Conservation (phyloP, 2,329 filamentous ascomycete species). For the Calcarisporium arbuscula region DNA sequence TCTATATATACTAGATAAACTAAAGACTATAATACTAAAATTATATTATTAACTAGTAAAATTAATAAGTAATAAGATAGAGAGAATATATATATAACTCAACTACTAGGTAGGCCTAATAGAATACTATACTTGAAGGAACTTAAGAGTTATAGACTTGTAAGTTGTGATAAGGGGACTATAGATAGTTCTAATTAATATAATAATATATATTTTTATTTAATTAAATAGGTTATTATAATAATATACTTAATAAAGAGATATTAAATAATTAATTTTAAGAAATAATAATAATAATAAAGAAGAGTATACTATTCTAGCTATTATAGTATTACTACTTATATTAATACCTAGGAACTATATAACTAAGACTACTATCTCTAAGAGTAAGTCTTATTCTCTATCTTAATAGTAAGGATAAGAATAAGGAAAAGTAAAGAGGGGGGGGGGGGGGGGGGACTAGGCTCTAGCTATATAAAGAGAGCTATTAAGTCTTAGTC, state of each 20-base stretch:
- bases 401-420: no score
- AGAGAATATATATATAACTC: neutral
- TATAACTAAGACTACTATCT: neutral
- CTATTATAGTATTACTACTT: neutral
- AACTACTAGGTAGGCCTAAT: no score
- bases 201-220: neutral
- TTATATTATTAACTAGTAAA: neutral
- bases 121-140: neutral
- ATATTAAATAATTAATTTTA: neutral
- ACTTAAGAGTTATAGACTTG: neutral
- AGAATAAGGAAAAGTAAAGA: no score
- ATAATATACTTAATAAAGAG: neutral
- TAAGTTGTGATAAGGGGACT: neutral
- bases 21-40: neutral
- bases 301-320: neutral
- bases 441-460: no score
- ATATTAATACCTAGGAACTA: neutral
- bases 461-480: no score
- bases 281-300: neutral
- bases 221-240: neutral
- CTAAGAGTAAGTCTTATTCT: neutral
- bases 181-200: neutral
- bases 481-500: neutral
- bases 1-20: neutral
- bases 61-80: neutral